These are phyloP conservation scores for Esteya vermicola DNA, from an alignment of 2,329 filamentous ascomycete genomes.

Conservation along the genomic window DNA sequence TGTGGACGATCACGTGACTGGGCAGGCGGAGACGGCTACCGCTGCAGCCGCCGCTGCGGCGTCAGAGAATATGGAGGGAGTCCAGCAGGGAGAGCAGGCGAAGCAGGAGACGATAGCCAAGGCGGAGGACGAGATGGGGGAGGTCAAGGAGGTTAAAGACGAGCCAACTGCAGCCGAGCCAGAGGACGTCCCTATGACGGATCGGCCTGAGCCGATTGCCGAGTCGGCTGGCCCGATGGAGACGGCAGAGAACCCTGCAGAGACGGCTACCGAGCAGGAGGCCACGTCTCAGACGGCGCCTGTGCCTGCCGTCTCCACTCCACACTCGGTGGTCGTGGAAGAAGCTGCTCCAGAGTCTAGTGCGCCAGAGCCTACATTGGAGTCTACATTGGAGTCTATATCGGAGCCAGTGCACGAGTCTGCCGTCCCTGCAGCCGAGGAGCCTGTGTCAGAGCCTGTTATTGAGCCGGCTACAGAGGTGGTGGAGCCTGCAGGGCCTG, in stretches of 20 bases:
- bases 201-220: not conserved
- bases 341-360: too few relatives aligned
- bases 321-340: too few relatives aligned
- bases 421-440: not conserved
- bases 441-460: not conserved
- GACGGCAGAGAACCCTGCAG: not conserved
- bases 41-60: too few relatives aligned
- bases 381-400: not conserved
- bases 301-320: too few relatives aligned
- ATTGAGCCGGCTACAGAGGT: not conserved
- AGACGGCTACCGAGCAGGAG: not conserved
- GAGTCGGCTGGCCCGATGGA: not conserved
- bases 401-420: not conserved
- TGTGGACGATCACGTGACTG: not conserved
- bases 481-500: not conserved
- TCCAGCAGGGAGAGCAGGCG: not conserved
- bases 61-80: too few relatives aligned
- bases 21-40: not conserved
- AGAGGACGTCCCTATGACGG: slow-evolving; percentile 1
- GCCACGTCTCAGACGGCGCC: not conserved
- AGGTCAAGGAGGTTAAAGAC: not conserved
- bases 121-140: not conserved
- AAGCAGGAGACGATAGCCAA: not conserved
- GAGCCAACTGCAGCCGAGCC: not conserved
- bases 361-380: not conserved